A percentile compares a stretch with the other conserved stretches of the same genome.
phyloP scores from a whole-genome alignment of 768 basidiomycete species.

The Phylloporus rhodoxanthus region DNA sequence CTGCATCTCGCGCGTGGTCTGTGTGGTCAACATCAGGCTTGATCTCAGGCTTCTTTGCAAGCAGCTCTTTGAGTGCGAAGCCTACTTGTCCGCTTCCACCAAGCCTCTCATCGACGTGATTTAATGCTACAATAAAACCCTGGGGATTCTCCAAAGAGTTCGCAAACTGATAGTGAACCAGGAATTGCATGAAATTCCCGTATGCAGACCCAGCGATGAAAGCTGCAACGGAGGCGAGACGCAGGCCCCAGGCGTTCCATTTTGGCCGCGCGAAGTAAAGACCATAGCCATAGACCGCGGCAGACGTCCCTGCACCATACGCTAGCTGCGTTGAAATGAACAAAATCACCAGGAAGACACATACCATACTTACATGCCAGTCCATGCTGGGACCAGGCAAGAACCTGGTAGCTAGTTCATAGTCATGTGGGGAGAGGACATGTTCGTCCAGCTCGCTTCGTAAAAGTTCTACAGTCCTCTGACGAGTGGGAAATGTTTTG shows the following conservation, averaged over 20 bases:
- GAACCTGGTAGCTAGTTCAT: conserved; percentile 48
- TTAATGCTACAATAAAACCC: conserved; percentile 28
- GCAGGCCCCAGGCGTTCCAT: conserved; percentile 23
- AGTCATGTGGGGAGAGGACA: conserved; percentile 41
- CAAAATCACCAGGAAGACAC: conserved; percentile 12
- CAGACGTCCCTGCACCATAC: conserved; percentile 22
- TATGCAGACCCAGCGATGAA: conserved; percentile 29
- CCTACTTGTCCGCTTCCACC: conserved; percentile 29
- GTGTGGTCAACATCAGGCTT: conserved; percentile 1
- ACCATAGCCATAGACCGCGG: conserved; percentile 23
- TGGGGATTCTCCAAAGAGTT: conserved; percentile 28
- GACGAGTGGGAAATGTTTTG: conserved; percentile 41
- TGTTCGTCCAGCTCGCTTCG: conserved; percentile 28
- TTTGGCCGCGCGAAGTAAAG: conserved; percentile 24
- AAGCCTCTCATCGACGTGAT: conserved; percentile 27
- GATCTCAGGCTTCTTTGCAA: conserved; percentile 14
- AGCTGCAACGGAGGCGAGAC: conserved; percentile 20
- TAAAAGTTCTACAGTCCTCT: conserved; percentile 27
- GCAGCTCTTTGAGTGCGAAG: conserved; percentile 21
- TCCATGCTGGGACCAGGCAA: conserved; percentile 44
- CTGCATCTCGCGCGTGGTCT: conserved; percentile 2
- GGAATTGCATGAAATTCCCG: conserved; percentile 28
- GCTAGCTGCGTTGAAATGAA: conserved; percentile 10
- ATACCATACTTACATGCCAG: conserved; percentile 41
- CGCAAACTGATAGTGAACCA: conserved; percentile 27